phyloP scores from a whole-genome alignment of 2,329 filamentous ascomycete genomes.

The Aspergillus floridensis region DNA sequence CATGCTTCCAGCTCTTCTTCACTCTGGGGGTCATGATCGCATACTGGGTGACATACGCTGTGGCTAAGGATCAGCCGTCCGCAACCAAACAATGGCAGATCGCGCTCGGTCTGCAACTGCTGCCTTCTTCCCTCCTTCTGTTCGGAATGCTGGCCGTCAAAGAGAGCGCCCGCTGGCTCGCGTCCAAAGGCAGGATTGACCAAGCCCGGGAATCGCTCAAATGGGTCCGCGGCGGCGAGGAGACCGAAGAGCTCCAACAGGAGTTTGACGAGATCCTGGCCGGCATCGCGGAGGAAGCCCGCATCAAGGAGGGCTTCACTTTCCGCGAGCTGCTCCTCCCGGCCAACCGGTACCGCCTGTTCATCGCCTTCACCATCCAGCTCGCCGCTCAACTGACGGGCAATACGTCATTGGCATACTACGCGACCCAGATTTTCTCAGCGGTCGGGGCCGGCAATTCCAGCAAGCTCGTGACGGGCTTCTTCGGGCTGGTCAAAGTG shows the following conservation, averaged over 20 bases:
- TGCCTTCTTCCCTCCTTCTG: conserved; percentile 48
- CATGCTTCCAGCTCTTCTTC: conserved; percentile 41
- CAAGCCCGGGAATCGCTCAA: conserved; percentile 50
- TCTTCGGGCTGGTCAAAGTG: conserved; percentile 55
- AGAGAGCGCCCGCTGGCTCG: conserved; percentile 50
- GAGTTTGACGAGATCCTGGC: conserved; percentile 42
- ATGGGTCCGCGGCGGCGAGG: conserved; percentile 52
- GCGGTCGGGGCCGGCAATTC: conserved; percentile 50
- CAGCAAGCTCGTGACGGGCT: conserved; percentile 51
- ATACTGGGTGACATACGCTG: conserved; percentile 51
- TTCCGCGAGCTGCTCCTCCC: conserved; percentile 49
- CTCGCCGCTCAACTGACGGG: conserved; percentile 51
- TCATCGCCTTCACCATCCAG: conserved; percentile 52
- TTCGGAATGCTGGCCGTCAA: conserved; percentile 51
- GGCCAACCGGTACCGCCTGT: conserved; percentile 49
- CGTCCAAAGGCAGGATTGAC: conserved; percentile 46
- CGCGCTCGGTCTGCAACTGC: conserved; percentile 47
- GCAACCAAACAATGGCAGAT: conserved; percentile 52
- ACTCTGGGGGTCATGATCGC: conserved; percentile 40
- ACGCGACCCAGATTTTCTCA: conserved; percentile 53
- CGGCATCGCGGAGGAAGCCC: conserved; percentile 49
- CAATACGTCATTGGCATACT: conserved; percentile 53
- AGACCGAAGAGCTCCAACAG: conserved; percentile 31
- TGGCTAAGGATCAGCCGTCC: conserved; percentile 37
- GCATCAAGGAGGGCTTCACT: conserved; percentile 46